Percentiles rank a stretch among this genome's conserved stretches.
Conservation (phyloP, 768 basidiomycete species). For the Neoboletus subvelutipes region DNA sequence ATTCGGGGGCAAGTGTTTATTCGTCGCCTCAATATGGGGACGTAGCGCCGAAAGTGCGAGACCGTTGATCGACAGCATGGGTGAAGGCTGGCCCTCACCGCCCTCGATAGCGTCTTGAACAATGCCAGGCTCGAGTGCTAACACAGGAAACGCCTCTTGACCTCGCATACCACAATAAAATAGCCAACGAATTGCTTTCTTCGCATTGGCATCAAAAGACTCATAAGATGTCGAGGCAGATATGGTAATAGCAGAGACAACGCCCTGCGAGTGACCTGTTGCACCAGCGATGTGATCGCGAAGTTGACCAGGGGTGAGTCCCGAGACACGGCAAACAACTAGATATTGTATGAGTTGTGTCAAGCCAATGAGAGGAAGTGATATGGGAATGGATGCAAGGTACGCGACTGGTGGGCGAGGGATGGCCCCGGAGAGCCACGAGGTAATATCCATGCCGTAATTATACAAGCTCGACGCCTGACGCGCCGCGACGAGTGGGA, state of each 20-base stretch:
- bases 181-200: conserved; percentile 87
- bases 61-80: conserved; percentile 92
- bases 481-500: conserved; percentile 64
- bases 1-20: conserved; percentile 76
- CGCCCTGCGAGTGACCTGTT: conserved; percentile 97
- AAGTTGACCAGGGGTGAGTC: conserved; percentile 78
- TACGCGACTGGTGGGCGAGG: conserved; percentile 81
- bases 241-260: conserved; percentile 90
- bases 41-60: conserved; percentile 74
- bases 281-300: conserved; percentile 75
- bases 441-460: conserved; percentile 75
- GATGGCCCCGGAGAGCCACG: conserved; percentile 76
- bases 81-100: conserved; percentile 89
- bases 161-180: conserved; percentile 93
- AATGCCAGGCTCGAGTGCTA: conserved; percentile 85
- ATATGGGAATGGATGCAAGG: conserved; percentile 90
- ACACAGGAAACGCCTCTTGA: conserved; percentile 90
- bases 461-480: conserved; percentile 63
- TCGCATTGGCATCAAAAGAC: conserved; percentile 70
- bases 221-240: conserved; percentile 76
- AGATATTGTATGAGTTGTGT: conserved; percentile 96
- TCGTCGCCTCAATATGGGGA: conserved; percentile 81
- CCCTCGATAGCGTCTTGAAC: conserved; percentile 86
- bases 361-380: conserved; percentile 93
- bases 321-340: conserved; percentile 70